Base-by-base conservation (phyloP, 441 rosid genomes). In the Melastoma candidum region DNA sequence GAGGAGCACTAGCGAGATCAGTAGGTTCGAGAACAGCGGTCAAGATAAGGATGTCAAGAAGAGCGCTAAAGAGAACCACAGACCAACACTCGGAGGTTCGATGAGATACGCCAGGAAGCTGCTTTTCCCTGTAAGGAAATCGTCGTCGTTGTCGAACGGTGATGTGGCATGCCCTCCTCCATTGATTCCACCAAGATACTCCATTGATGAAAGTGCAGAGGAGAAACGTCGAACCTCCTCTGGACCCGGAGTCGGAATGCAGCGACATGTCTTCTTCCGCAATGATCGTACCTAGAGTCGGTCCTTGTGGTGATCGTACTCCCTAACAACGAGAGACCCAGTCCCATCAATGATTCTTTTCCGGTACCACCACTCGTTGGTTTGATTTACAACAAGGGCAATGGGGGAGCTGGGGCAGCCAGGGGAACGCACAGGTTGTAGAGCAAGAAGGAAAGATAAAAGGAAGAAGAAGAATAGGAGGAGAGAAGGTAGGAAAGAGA, bases 181-280 rank as follows among this genome's bases (percentile, higher is more conserved):
- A 26, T 61, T 74, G 22, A 27, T 62, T 17, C 79, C 92, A 1
- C 83, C 81, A 60, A 83, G 96, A 55, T 68, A 71, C 45, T 85
- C 95, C 1, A 79, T 80, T 47, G 92, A 88, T 57, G 95, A 76
- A 65, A 74, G 44, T 62, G n/a, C 46, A 68, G 25, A 61, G 72
- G 12, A 63, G 57, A 52, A 63, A 24, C 25, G 25, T 25, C 17
- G 74, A 71, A 41, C 26, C 9, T 36, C 56, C 47, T 53, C 57
- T 64, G 12, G 74, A 75, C 57, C 70, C 73, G 17, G 86, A 78
- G 53, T 82, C 77, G 2, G 90, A 83, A 50, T 61, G 60, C 49
- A 74, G 77, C 41, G 80, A 72, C 32, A 29, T 53, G 12, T 63
- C 55, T 58, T 70, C 71, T 24, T 56, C 72, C n/a, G 71, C 68